Base-by-base conservation (phyloP, 164 flowering plant genomes). In the Piper betle region DNA sequence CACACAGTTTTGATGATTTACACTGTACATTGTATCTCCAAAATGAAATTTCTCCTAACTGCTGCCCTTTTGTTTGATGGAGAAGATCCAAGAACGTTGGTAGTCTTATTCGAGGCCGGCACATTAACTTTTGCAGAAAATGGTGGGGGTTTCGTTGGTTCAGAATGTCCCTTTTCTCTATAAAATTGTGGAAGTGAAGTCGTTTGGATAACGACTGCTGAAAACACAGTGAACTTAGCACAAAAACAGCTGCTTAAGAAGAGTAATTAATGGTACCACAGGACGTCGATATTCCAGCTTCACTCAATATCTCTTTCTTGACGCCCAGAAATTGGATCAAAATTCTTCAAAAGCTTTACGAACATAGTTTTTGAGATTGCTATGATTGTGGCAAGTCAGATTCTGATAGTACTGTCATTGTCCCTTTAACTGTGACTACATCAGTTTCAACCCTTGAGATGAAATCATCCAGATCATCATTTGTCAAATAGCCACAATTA, bases 61-160 rank as follows among this genome's bases (percentile, higher is more conserved):
- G 72, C 58, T 60, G 25, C 19, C 74, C 69, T n/a, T 60, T 57
- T 62, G 57, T 37, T 20, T 37, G 58, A 65, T 13, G 84, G 81
- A 18, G 80, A 74, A 6, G 73, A 71, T 69, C 65, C 18, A 68
- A n/a, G n/a, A n/a, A n/a, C 66, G 69, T 68, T 75, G 11, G 65
- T 52, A 20, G 68, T 61, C 42, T 68, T 58, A 5, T 68, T 69
- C n/a, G 80, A 42, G 41, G 96, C 86, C 60, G 91, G 98, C 68
- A 80, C 61, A 71, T 92, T 85, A 61, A 92, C 79, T 67, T 88
- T 91, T 3, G 82, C 81, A 72, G 84, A 91, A 76, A 87, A 91
- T 6, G 83, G 18, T 0, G 91, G 81, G 53, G 88, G 84, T 43
- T 77, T 81, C 62, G 66, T 82, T 6, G 76, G 58, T 33, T 69